phyloP scores from a whole-genome alignment of 2,329 filamentous ascomycete species.

The Rutstroemia sp. region DNA sequence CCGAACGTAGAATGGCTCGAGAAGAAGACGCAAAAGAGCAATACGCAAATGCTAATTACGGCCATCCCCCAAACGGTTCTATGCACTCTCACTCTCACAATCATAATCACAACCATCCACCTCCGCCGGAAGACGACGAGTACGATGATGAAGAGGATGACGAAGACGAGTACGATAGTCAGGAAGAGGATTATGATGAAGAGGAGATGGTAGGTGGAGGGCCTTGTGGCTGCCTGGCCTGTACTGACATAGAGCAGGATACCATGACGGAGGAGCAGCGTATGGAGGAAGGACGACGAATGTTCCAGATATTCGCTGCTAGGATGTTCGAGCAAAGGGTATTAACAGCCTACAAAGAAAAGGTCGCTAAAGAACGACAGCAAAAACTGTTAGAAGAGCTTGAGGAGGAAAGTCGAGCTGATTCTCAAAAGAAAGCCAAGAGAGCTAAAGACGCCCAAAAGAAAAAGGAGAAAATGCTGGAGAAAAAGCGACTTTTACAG shows the following conservation, averaged over 20 bases:
- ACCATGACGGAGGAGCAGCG: constrained; percentile 96
- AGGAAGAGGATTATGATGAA: constrained; percentile 65
- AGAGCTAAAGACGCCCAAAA: constrained; percentile 91
- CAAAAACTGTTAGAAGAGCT: constrained; percentile 85
- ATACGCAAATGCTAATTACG: constrained; percentile 50
- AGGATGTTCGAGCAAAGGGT: constrained; percentile 99
- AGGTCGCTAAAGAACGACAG: constrained; percentile 88
- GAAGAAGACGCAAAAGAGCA: constrained; percentile 78
- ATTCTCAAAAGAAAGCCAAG: constrained; percentile 78
- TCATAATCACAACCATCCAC: constrained; percentile 54
- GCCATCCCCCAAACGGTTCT: constrained; percentile 50
- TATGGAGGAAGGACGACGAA: constrained; percentile 95
- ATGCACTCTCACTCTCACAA: constrained; percentile 32
- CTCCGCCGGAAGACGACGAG: constrained; percentile 65
- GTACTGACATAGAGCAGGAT: constrained; percentile 55
- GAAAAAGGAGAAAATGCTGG: constrained; percentile 85
- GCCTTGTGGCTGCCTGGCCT: constrained; percentile 14
- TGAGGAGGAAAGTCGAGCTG: constrained; percentile 71
- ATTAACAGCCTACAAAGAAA: constrained; percentile 93
- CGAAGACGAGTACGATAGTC: constrained; percentile 54
- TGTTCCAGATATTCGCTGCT: constrained; percentile 99
- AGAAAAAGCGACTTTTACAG: constrained; percentile 37
- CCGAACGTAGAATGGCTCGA: constrained; percentile 92
- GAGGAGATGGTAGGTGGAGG: constrained; percentile 57
- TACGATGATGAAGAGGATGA: constrained; percentile 55